Conservation (phyloP, 352 stramenopile species). For the Phytophthora syringae region DNA sequence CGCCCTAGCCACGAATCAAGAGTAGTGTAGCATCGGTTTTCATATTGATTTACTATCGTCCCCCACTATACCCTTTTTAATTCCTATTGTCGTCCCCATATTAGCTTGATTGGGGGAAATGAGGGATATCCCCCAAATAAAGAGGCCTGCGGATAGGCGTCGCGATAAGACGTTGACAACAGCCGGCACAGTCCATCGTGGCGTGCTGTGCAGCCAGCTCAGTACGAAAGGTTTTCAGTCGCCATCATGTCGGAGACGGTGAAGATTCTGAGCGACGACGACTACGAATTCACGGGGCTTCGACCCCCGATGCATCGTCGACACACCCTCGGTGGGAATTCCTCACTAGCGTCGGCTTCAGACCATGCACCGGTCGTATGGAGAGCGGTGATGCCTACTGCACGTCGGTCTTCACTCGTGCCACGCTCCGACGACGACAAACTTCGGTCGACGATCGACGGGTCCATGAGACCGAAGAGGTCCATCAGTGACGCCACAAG, state of each 20-base stretch:
- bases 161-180: slow-evolving; percentile 37
- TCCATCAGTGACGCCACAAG: slow-evolving; percentile 29
- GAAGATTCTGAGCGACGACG: slow-evolving; percentile 24
- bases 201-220: slow-evolving; percentile 13
- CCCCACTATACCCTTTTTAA: too few species aligned
- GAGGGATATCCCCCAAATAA: too few species aligned
- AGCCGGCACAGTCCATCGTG: slow-evolving; percentile 25
- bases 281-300: slow-evolving; percentile 21
- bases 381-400: slow-evolving; percentile 35
- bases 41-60: too few species aligned
- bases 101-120: too few species aligned
- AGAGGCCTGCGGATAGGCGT: slow-evolving; percentile 31
- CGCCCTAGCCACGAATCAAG: too few species aligned
- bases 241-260: slow-evolving; percentile 23
- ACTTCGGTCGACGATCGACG: slow-evolving; percentile 24
- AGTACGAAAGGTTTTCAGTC: slow-evolving; percentile 24
- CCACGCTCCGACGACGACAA: slow-evolving; percentile 13
- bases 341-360: slow-evolving; percentile 16
- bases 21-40: too few species aligned
- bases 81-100: too few species aligned
- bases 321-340: slow-evolving; percentile 28
- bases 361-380: slow-evolving; percentile 29
- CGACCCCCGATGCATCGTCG: slow-evolving; percentile 14
- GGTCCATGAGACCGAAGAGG: slow-evolving; percentile 26
- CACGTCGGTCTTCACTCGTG: slow-evolving; percentile 29